Evolutionary conservation across 2,329 filamentous ascomycete genomes (phyloP).

Genomic region (Diaporthe sp.): DNA sequence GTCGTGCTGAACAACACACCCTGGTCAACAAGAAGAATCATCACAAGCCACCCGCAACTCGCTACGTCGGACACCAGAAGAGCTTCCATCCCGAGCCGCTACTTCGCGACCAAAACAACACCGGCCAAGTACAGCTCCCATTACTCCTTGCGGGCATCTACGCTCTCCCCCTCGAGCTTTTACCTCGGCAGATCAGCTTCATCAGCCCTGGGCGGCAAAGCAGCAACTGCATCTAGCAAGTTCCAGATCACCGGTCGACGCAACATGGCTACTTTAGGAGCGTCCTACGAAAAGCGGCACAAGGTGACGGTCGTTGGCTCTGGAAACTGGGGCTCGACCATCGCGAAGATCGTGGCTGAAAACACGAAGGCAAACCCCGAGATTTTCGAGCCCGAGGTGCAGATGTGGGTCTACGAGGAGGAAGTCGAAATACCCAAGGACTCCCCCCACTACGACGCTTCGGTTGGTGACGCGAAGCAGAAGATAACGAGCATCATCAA

Average conservation of each 20-base stretch:
- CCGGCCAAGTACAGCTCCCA: not conserved
- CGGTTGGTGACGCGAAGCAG: slow-evolving; percentile 75
- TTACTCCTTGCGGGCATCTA: not conserved
- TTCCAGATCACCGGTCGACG: not conserved
- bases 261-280: slow-evolving; percentile 55
- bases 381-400: slow-evolving; percentile 88
- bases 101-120: not conserved
- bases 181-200: not conserved
- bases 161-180: not conserved
- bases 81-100: not conserved
- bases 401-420: slow-evolving; percentile 99
- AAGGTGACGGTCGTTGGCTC: slow-evolving; percentile 95
- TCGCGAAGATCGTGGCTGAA: slow-evolving; percentile 96
- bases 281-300: slow-evolving; percentile 78
- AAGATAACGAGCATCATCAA: slow-evolving; percentile 96
- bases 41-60: not conserved
- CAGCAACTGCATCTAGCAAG: not conserved
- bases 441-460: slow-evolving; percentile 79
- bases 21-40: not conserved
- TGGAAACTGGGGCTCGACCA: slow-evolving; percentile 98
- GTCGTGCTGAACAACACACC: not conserved
- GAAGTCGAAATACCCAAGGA: slow-evolving; percentile 80
- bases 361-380: slow-evolving; percentile 84
- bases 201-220: not conserved
- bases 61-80: not conserved